Evolutionary conservation across 2,329 filamentous ascomycete genomes (phyloP).

Genomic region (Raffaelea ambrosiae): DNA sequence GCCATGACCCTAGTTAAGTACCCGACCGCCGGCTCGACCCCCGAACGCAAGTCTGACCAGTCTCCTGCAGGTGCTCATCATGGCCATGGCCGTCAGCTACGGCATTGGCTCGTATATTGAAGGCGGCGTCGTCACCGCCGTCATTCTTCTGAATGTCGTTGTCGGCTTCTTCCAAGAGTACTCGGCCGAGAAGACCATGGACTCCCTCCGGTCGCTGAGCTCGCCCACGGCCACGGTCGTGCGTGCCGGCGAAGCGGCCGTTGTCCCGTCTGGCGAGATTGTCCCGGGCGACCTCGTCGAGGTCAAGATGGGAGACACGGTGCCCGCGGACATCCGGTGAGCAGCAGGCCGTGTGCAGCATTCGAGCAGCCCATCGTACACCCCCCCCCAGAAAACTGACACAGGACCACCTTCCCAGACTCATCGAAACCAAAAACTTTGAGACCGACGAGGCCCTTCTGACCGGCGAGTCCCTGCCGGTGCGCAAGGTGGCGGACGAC

Average conservation of each 20-base stretch:
- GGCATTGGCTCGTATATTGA: constrained; percentile 44
- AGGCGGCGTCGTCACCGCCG: constrained; percentile 41
- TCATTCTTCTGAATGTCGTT: constrained; percentile 43
- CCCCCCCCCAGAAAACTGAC: no score
- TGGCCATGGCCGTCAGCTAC: constrained; percentile 42
- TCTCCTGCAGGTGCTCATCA: constrained; percentile 27
- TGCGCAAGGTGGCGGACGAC: constrained; percentile 40
- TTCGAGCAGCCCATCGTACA: no score
- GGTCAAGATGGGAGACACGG: constrained; percentile 36
- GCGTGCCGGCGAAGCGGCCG: constrained; percentile 36
- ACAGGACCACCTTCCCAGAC: no score
- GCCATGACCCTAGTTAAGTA: constrained; percentile 49
- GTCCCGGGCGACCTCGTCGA: constrained; percentile 51
- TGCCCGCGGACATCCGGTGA: constrained; percentile 32
- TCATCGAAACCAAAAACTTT: constrained; percentile 44
- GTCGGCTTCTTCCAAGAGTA: constrained; percentile 47
- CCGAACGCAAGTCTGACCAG: background rate
- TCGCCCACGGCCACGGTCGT: constrained; percentile 41
- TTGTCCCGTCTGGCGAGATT: constrained; percentile 43
- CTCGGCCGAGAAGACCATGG: constrained; percentile 44
- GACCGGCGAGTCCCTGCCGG: constrained; percentile 54
- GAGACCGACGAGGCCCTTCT: constrained; percentile 54
- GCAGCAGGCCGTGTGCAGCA: no score
- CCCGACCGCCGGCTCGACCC: constrained; percentile 3
- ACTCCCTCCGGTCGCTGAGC: constrained; percentile 38